Evolutionary conservation across 108 stramenopile species (phyloP).

Genomic region (Nannochloropsis salina): DNA sequence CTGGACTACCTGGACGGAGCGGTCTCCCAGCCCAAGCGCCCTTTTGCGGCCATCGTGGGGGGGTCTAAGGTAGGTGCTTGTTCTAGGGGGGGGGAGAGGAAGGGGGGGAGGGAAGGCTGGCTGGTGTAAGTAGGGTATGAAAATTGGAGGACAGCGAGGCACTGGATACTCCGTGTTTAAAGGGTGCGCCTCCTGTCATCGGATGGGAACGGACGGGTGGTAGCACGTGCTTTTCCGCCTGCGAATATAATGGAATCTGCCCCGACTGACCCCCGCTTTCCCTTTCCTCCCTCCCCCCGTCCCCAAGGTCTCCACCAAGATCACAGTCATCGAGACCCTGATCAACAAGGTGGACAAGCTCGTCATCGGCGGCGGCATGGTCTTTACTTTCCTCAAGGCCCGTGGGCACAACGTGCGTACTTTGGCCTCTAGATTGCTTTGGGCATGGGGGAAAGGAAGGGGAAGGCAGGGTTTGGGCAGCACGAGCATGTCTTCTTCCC

Average conservation of each 20-base stretch:
- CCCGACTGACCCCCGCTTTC: too few species aligned
- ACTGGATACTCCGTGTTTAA: too few species aligned
- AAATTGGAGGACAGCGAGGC: too few species aligned
- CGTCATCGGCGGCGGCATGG: conserved; percentile 96
- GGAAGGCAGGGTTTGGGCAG: neutral
- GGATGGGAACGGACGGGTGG: too few species aligned
- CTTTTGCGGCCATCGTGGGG: conserved; percentile 94
- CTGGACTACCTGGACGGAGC: conserved; percentile 84
- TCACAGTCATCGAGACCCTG: conserved; percentile 89
- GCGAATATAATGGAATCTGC: too few species aligned
- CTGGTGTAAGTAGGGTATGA: too few species aligned
- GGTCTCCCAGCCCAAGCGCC: conserved; percentile 85
- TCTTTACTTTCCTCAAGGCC: conserved; percentile 97
- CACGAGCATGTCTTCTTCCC: too few species aligned
- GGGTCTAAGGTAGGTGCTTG: too few species aligned
- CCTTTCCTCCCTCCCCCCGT: neutral
- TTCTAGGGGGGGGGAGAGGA: too few species aligned
- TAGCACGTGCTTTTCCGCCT: too few species aligned
- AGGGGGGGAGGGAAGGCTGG: too few species aligned
- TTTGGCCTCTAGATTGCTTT: neutral
- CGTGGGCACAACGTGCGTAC: conserved; percentile 66
- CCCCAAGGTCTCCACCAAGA: conserved; percentile 79
- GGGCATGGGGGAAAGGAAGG: neutral
- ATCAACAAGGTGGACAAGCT: conserved; percentile 86
- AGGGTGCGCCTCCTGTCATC: too few species aligned